Percentiles rank a stretch among this genome's conserved stretches.
Conservation (phyloP, 1,139 yeast genomes). For the Taphrina pruni region DNA sequence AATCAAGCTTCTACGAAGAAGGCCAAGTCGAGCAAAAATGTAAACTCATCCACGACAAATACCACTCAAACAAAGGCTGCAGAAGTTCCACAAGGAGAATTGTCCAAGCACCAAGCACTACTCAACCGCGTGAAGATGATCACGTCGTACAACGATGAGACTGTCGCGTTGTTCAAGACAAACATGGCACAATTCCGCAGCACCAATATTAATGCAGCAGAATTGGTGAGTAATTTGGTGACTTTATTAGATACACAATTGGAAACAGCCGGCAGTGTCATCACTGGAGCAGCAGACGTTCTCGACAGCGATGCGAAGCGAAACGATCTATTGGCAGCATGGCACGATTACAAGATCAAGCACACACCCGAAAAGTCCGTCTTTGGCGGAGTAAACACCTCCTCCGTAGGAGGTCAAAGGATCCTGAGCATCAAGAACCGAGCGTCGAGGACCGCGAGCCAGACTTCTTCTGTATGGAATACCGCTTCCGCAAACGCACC, state of each 20-base stretch:
- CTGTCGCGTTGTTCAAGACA: conserved; percentile 34
- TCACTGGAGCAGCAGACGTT: conserved; percentile 39
- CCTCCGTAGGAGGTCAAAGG: conserved; percentile 37
- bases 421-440: conserved; percentile 40
- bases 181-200: conserved; percentile 36
- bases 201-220: conserved; percentile 39
- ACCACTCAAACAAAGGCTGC: neutral
- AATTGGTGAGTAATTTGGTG: conserved; percentile 35
- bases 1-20: neutral
- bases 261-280: conserved; percentile 39
- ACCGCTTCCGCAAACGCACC: conserved; percentile 27
- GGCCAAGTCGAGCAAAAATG: neutral
- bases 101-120: conserved; percentile 35
- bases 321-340: conserved; percentile 41
- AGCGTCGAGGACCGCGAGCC: conserved; percentile 35
- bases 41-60: conserved; percentile 1
- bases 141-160: conserved; percentile 29
- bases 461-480: conserved; percentile 43
- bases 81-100: conserved; percentile 8
- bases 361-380: conserved; percentile 19
- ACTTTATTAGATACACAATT: conserved; percentile 16
- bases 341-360: conserved; percentile 43
- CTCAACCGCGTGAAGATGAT: conserved; percentile 26
- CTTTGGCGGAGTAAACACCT: neutral
- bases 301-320: conserved; percentile 39